Evolutionary conservation across 805 yeast genomes (phyloP), one percentile per base, ranked within the genome.

Genomic region (Yamadazyma ubonensis): DNA sequence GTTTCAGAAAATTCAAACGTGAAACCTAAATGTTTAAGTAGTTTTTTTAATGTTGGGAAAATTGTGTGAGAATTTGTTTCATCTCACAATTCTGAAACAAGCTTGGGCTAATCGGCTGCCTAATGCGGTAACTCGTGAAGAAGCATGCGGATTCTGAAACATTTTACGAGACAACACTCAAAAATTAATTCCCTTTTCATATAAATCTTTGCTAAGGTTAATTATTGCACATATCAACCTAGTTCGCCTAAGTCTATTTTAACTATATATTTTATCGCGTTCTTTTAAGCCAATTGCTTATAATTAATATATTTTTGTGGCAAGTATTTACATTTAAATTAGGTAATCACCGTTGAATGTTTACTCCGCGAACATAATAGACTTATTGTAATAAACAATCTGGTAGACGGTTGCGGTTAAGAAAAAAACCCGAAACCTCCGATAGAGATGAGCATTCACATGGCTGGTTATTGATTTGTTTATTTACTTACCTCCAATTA

Each of bases 121-220:
- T 11, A 7, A 26, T 31, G 2, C 9, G 31, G 36, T 22, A 12
- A 19, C 3, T 17, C 30, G 15, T 19, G 15, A 31, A 4, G 9
- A 17, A 14, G 16, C 20, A 10, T 32, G 36, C 18, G 17, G 25
- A 19, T 26, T 15, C 27, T 39, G 39, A 39, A 34, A 39, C 43
- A 35, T 14, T 39, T 39, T 39, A 39, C 43, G 41, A 38, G 26
- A 9, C n/a, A n/a, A n/a, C n/a, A n/a, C n/a, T n/a, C n/a, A n/a
- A n/a, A n/a, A n/a, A n/a, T n/a, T n/a, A n/a, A n/a, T n/a, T n/a
- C n/a, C n/a, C n/a, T n/a, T n/a, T n/a, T n/a, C n/a, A n/a, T n/a
- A n/a, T n/a, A n/a, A n/a, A n/a, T n/a, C n/a, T n/a, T n/a, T n/a
- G n/a, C n/a, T n/a, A n/a, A n/a, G n/a, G n/a, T n/a, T n/a, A n/a